A percentile compares a stretch with the other conserved stretches of the same genome.
phyloP scores from a whole-genome alignment of 2,329 filamentous ascomycete genomes.

The Xenoacremonium recifei region DNA sequence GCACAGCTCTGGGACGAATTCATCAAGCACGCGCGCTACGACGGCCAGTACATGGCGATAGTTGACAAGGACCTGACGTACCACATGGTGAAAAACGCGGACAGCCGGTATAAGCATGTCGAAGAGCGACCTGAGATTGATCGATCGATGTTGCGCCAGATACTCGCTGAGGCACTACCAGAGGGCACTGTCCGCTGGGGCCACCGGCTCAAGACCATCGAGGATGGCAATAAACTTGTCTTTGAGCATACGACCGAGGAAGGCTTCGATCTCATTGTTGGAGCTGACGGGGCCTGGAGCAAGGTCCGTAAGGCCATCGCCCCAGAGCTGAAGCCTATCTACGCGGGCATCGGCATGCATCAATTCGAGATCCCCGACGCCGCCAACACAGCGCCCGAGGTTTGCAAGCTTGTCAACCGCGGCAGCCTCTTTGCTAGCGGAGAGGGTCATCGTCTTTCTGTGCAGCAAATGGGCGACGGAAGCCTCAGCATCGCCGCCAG shows the following conservation, averaged over 20 bases:
- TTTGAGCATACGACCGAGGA: constrained; percentile 34
- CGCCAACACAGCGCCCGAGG: constrained; percentile 39
- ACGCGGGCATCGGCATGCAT: constrained; percentile 43
- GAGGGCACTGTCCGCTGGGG: constrained; percentile 46
- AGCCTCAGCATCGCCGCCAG: constrained; percentile 40
- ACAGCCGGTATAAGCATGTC: constrained; percentile 18
- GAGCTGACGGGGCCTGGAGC: constrained; percentile 38
- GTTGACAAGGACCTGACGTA: constrained; percentile 40
- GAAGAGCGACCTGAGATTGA: constrained; percentile 53
- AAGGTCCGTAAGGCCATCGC: constrained; percentile 33
- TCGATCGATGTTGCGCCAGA: constrained; percentile 40
- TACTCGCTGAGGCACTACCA: constrained; percentile 46
- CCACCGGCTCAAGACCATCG: constrained; percentile 39
- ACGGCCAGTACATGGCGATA: constrained; percentile 49
- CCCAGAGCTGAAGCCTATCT: constrained; percentile 39
- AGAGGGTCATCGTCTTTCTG: constrained; percentile 39
- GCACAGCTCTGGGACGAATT: constrained; percentile 51
- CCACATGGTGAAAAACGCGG: constrained; percentile 27
- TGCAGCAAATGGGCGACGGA: constrained; percentile 46
- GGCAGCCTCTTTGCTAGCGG: constrained; percentile 45
- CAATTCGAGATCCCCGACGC: constrained; percentile 42
- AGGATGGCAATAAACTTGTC: constrained; percentile 31
- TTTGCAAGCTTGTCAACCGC: constrained; percentile 44
- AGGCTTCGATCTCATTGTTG: constrained; percentile 39
- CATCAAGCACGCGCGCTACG: constrained; percentile 47